These are phyloP conservation scores for Saccharomyces hybrid DNA, from an alignment of 1,139 yeast genomes.

Conservation along the genomic window DNA sequence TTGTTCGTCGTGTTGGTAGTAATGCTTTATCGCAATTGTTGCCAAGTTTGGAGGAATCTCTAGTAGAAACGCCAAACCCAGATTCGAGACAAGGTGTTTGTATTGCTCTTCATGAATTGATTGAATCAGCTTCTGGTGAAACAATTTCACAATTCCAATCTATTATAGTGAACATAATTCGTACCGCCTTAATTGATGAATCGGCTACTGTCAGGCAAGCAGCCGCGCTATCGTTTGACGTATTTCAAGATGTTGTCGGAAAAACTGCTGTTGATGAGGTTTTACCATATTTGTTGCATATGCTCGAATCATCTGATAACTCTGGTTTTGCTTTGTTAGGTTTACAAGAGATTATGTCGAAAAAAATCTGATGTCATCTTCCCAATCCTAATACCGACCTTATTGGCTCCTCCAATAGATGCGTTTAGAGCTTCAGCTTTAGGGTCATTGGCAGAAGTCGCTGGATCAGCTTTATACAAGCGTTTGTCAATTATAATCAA, in stretches of 20 bases:
- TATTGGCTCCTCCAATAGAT: slow-evolving; percentile 75
- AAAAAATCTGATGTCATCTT: slow-evolving; percentile 80
- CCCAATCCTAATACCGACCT: slow-evolving; percentile 86
- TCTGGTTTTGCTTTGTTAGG: slow-evolving; percentile 81
- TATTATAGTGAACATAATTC: slow-evolving; percentile 64
- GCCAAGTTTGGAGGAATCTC: slow-evolving; percentile 72
- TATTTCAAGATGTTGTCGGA: slow-evolving; percentile 74
- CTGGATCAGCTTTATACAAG: slow-evolving; percentile 74
- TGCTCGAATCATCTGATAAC: slow-evolving; percentile 55
- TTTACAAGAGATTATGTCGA: slow-evolving; percentile 84
- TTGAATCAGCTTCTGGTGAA: slow-evolving; percentile 62
- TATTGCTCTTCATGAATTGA: slow-evolving; percentile 81
- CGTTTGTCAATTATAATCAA: slow-evolving; percentile 66
- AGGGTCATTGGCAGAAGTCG: slow-evolving; percentile 83
- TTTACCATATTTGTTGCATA: slow-evolving; percentile 70
- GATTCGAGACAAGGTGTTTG: slow-evolving; percentile 95
- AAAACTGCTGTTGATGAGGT: slow-evolving; percentile 81
- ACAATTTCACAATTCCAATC: slow-evolving; percentile 60
- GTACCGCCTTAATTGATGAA: slow-evolving; percentile 71
- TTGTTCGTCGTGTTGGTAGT: slow-evolving; percentile 91
- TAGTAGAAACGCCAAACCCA: slow-evolving; percentile 51
- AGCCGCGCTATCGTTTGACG: slow-evolving; percentile 87
- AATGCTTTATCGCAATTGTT: slow-evolving; percentile 76
- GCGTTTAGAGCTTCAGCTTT: slow-evolving; percentile 78
- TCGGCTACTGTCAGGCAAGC: slow-evolving; percentile 74